Evolutionary conservation across 2,329 filamentous ascomycete species (phyloP).

Genomic region (Colletotrichum higginsianum): DNA sequence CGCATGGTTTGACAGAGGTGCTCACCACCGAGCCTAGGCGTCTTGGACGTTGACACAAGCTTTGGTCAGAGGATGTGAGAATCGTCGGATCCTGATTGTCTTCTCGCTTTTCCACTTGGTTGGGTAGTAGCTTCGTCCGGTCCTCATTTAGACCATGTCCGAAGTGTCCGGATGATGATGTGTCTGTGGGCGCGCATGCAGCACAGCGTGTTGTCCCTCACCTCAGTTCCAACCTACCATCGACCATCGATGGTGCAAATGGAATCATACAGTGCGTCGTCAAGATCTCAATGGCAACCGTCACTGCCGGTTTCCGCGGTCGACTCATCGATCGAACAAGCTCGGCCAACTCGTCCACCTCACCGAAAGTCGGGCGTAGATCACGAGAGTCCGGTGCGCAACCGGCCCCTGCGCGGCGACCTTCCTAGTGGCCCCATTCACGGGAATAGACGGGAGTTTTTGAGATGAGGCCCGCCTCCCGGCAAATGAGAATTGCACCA

Average conservation of each 20-base stretch:
- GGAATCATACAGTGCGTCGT: not conserved
- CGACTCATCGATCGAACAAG: not conserved
- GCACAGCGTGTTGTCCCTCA: not conserved
- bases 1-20: conserved; percentile 5
- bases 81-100: not conserved
- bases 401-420: conserved; percentile 15
- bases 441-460: conserved; percentile 39
- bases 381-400: conserved; percentile 14
- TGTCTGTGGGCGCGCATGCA: conserved; percentile 29
- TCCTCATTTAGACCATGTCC: conserved; percentile 14
- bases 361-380: conserved; percentile 19
- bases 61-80: conserved; percentile 9
- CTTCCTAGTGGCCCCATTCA: conserved; percentile 2
- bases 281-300: not conserved
- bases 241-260: not conserved
- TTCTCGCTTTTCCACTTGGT: not conserved
- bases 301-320: conserved; percentile 4
- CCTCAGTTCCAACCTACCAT: not conserved
- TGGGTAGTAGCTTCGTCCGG: conserved; percentile 29
- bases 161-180: conserved; percentile 34
- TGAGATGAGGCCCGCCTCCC: conserved; percentile 19
- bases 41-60: conserved; percentile 26
- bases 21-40: not conserved
- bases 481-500: conserved; percentile 12
- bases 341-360: conserved; percentile 10